Percentiles rank a stretch among this genome's conserved stretches.
Evolutionary conservation across 768 basidiomycete genomes (phyloP).

Genomic region (Naganishia onofrii): DNA sequence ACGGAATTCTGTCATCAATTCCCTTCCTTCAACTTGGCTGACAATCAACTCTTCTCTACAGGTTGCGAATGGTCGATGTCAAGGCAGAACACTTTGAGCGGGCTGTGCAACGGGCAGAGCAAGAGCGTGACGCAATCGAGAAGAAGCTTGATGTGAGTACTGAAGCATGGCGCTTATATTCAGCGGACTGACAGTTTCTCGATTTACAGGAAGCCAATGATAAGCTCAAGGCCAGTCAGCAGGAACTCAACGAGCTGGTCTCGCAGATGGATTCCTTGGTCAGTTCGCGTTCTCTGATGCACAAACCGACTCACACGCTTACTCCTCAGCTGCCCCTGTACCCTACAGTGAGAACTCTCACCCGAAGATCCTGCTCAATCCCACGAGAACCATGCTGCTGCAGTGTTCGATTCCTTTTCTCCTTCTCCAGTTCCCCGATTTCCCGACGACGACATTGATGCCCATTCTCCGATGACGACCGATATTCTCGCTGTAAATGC

Average conservation of each 20-base stretch:
- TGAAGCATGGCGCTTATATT: neutral
- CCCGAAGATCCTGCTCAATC: conserved; percentile 9
- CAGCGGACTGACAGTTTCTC: neutral
- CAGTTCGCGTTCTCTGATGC: neutral
- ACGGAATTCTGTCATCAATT: neutral
- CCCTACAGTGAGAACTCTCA: neutral
- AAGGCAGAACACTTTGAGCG: conserved; percentile 99
- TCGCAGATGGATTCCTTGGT: conserved; percentile 66
- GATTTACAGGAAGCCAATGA: conserved; percentile 33
- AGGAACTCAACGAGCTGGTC: conserved; percentile 80
- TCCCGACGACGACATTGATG: neutral
- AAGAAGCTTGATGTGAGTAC: conserved; percentile 81
- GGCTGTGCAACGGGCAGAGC: conserved; percentile 77
- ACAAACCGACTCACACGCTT: neutral
- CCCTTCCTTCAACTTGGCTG: neutral
- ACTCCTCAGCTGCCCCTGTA: neutral
- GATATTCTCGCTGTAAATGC: neutral
- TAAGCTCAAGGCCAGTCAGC: conserved; percentile 72
- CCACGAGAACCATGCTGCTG: conserved; percentile 2
- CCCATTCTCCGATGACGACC: conserved; percentile 10
- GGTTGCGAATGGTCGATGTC: conserved; percentile 92
- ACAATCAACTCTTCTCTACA: conserved; percentile 47
- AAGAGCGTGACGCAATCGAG: conserved; percentile 91
- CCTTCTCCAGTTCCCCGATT: neutral
- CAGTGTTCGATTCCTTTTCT: conserved; percentile 4